Percentiles rank a stretch among this genome's conserved stretches.
These are phyloP conservation scores for Trichophaea hybrida DNA, from an alignment of 2,329 filamentous ascomycete genomes.

Conservation along the genomic window DNA sequence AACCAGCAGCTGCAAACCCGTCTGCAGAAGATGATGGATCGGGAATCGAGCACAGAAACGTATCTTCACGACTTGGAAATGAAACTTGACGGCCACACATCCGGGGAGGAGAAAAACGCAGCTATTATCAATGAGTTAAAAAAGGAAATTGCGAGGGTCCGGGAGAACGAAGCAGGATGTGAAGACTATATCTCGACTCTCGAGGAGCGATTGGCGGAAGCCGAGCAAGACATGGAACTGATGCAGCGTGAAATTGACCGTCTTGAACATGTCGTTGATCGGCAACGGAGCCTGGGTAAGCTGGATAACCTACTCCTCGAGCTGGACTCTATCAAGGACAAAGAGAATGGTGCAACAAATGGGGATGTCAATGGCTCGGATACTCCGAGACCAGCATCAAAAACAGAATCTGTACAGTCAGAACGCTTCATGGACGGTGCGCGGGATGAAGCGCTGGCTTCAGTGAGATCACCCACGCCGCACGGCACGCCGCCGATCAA, in stretches of 20 bases:
- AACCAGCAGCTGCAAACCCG: conserved; percentile 78
- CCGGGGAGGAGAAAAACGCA: conserved; percentile 83
- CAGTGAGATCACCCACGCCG: conserved; percentile 1
- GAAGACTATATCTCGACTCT: conserved; percentile 97
- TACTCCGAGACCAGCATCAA: not conserved
- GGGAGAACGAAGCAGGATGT: conserved; percentile 77
- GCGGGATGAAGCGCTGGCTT: not conserved
- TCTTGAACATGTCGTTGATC: conserved; percentile 85
- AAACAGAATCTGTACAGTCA: not conserved
- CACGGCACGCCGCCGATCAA: not conserved
- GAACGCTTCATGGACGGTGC: not conserved
- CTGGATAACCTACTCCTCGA: conserved; percentile 86
- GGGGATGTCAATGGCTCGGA: conserved; percentile 30
- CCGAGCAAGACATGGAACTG: conserved; percentile 86
- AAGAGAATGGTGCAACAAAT: conserved; percentile 23
- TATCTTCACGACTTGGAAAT: conserved; percentile 86
- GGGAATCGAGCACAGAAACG: conserved; percentile 78
- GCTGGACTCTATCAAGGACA: conserved; percentile 59
- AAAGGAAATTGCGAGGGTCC: conserved; percentile 74
- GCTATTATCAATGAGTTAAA: conserved; percentile 73
- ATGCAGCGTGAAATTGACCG: conserved; percentile 96
- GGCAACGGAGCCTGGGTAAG: conserved; percentile 86
- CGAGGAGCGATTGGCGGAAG: conserved; percentile 86
- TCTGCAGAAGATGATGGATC: conserved; percentile 82
- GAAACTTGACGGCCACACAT: conserved; percentile 78